Conservation (phyloP, 345 rosid genomes). For the Moringa oleifera region DNA sequence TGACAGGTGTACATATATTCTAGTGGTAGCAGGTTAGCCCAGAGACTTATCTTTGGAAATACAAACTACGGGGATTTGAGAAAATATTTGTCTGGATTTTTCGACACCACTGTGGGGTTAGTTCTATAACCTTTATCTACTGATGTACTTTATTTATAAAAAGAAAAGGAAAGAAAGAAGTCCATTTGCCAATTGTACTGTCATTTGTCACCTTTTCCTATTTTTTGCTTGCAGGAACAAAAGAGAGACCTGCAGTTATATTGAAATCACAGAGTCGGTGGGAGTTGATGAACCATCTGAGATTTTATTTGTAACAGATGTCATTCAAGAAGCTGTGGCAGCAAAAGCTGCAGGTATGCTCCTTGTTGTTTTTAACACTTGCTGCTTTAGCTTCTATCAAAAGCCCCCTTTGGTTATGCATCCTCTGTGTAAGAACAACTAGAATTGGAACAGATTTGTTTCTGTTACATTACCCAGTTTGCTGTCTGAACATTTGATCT, state of each 20-base stretch:
- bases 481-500: too few species aligned
- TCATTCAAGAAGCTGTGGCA: conserved; percentile 84
- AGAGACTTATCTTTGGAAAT: conserved; percentile 83
- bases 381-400: background rate
- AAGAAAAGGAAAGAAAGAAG: too few species aligned
- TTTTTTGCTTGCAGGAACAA: conserved; percentile 56
- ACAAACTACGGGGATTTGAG: conserved; percentile 80
- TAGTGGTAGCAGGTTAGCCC: conserved; percentile 94
- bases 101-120: conserved; percentile 83
- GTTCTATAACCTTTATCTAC: conserved; percentile 10
- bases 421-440: too few species aligned
- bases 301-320: conserved; percentile 73
- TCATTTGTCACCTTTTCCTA: background rate
- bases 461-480: too few species aligned
- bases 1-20: conserved; percentile 89
- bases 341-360: conserved; percentile 83
- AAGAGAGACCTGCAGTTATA: conserved; percentile 65
- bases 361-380: background rate
- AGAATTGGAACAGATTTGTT: too few species aligned
- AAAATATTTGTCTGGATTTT: conserved; percentile 75
- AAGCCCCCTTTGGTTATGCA: background rate
- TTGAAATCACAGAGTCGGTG: conserved; percentile 62
- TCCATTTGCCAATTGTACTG: background rate
- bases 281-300: conserved; percentile 88
- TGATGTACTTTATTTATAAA: background rate